Base-by-base conservation (phyloP, 257 asterid species). In the Rehmannia glutinosa region DNA sequence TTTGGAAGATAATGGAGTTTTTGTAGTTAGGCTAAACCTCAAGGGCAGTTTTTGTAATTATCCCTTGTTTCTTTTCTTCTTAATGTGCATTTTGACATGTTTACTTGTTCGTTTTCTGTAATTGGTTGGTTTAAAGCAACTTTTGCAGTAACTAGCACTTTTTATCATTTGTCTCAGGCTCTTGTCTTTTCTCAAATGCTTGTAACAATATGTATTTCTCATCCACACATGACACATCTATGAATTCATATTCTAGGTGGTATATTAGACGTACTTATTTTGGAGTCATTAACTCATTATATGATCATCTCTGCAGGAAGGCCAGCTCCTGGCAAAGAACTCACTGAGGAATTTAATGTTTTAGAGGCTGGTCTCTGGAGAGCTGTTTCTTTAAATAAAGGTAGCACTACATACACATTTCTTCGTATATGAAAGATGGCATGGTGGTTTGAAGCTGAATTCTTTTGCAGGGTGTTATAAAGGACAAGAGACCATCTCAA, bases 401-500 rank as follows among this genome's bases (percentile, higher is more conserved):
- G 97, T 88, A 62, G 27, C 58, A 51, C 11, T 25, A 21, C 13
- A 52, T 20, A 2, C 16, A 21, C 16, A 52, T 56, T 54, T 56
- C n/a, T 57, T 28, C 19, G 1, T 32, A 15, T 17, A 30, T 21
- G 50, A 47, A 42, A 67, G 23, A 24, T 33, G 47, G 3, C 25
- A 45, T 33, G 58, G 42, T 60, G 64, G n/a, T 68, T 45, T 65
- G 57, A 75, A 59, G 56, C 69, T 54, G 41, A 63, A 61, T 58
- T 52, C 66, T 39, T 70, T 68, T 43, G 30, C 88, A 93, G 97
- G 98, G 65, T 90, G 98, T 77, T 93, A 93, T 49, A 93, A 90
- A 80, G 98, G 98, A 36, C 97, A 93, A 76, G 98, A 93, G 78
- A 93, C 98, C 80, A 90, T 93, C 80, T 60, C 99, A 60, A 88